Evolutionary conservation across 352 stramenopile species (phyloP).

Genomic region (Globisporangium splendens): DNA sequence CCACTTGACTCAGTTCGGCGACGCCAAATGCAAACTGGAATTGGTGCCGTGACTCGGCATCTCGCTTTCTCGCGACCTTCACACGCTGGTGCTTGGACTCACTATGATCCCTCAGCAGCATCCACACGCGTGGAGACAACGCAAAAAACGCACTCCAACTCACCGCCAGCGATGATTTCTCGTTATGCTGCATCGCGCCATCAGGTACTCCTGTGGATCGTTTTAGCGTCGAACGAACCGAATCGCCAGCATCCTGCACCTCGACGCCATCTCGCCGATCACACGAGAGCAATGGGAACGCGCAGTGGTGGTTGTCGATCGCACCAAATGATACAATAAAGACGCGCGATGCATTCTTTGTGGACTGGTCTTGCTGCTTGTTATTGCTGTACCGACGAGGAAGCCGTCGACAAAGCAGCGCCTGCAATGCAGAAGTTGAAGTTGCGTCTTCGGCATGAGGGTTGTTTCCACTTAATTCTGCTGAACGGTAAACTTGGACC

Average conservation of each 20-base stretch:
- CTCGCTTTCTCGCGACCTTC: background rate
- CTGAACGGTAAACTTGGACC: slow-evolving; percentile 1
- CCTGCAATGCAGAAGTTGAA: background rate
- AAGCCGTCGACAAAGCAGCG: slow-evolving; percentile 1
- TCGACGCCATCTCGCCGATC: slow-evolving; percentile 1
- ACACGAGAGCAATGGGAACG: slow-evolving; percentile 17
- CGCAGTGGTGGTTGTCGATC: slow-evolving; percentile 24
- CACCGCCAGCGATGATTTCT: slow-evolving; percentile 8
- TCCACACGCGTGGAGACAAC: slow-evolving; percentile 25
- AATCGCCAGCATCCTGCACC: slow-evolving; percentile 4
- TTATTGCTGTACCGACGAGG: background rate
- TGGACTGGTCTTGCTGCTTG: background rate
- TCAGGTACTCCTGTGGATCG: background rate
- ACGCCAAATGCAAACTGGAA: slow-evolving; percentile 13
- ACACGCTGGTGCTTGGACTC: slow-evolving; percentile 14
- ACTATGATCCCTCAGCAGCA: slow-evolving; percentile 16
- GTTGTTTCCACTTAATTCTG: background rate
- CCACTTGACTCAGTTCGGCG: slow-evolving; percentile 8
- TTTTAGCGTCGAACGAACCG: background rate
- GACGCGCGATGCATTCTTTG: background rate
- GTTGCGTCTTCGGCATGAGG: background rate
- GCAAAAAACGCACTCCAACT: slow-evolving; percentile 24
- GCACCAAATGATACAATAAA: slow-evolving; percentile 27
- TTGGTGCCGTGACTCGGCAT: background rate
- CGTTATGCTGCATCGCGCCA: background rate